A percentile compares a stretch with the other conserved stretches of the same genome.
Evolutionary conservation across 305 asterid species (phyloP).

Genomic region (Petunia hybrid): DNA sequence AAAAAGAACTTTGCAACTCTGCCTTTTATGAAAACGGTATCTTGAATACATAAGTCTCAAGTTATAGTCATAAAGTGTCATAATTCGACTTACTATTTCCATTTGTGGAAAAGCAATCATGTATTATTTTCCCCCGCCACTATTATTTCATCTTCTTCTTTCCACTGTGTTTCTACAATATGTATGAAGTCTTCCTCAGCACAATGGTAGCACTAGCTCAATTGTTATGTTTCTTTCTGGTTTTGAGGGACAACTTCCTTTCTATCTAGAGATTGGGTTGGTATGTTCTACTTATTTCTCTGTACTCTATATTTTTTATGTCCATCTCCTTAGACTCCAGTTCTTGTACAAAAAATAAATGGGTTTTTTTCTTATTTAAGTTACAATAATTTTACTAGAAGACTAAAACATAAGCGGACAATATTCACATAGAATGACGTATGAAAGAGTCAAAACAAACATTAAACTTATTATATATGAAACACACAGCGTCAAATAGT

Average conservation of each 20-base stretch:
- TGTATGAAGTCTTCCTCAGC: background rate
- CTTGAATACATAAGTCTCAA: too few species aligned
- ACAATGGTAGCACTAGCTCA: background rate
- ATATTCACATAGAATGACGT: background rate
- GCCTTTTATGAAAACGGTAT: too few species aligned
- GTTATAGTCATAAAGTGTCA: too few species aligned
- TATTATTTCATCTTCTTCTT: background rate
- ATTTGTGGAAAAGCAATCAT: background rate
- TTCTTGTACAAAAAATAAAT: constrained; percentile 9
- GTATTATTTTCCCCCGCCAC: too few species aligned
- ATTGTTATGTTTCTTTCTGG: constrained; percentile 28
- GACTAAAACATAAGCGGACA: constrained; percentile 9
- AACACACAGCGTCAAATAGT: too few species aligned
- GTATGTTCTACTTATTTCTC: background rate
- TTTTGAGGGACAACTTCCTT: constrained; percentile 28
- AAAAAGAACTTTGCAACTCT: too few species aligned
- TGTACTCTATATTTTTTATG: background rate
- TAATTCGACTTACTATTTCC: background rate
- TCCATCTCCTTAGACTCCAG: background rate
- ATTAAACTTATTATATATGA: background rate
- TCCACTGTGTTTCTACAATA: background rate
- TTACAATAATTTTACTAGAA: background rate
- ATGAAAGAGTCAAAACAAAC: constrained; percentile 14
- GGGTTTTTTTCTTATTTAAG: background rate
- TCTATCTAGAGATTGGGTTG: constrained; percentile 25